Conservation (phyloP, 345 rosid genomes). For the Bruguiera parviflora region DNA sequence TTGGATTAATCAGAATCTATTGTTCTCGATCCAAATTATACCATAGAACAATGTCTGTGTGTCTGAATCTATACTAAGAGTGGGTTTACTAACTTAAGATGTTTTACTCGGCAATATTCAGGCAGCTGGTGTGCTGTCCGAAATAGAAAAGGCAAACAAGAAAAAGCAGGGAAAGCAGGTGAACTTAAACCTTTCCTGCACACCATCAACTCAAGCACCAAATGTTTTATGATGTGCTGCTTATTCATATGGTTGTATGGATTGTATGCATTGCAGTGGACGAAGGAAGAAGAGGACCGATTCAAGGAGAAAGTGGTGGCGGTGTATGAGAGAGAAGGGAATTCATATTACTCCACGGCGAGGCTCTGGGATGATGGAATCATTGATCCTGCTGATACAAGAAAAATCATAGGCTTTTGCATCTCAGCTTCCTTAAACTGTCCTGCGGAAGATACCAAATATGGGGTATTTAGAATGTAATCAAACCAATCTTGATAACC, state of each 20-base stretch:
- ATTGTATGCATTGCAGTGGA: conserved; percentile 51
- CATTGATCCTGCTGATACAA: conserved; percentile 86
- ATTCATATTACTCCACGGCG: conserved; percentile 75
- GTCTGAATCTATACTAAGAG: too few relatives aligned
- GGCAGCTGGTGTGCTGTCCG: conserved; percentile 96
- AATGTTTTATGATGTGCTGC: neutral
- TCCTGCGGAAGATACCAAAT: conserved; percentile 59
- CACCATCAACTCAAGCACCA: neutral
- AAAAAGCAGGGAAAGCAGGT: conserved; percentile 84
- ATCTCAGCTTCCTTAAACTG: conserved; percentile 67
- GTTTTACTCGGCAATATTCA: conserved; percentile 27
- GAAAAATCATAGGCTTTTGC: conserved; percentile 64
- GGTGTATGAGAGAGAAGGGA: conserved; percentile 80
- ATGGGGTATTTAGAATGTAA: conserved; percentile 92
- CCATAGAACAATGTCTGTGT: too few relatives aligned
- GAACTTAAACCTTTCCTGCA: conserved; percentile 1
- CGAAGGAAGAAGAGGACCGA: conserved; percentile 61
- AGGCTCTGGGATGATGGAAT: conserved; percentile 97
- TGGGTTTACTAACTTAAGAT: neutral
- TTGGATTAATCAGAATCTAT: too few relatives aligned
- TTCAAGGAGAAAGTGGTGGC: conserved; percentile 73
- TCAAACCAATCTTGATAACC: neutral
- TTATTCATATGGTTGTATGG: neutral
- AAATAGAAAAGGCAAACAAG: conserved; percentile 82
- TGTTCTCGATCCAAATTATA: too few relatives aligned